phyloP scores from a whole-genome alignment of 2,329 filamentous ascomycete genomes.

The Neofusicoccum sp. region DNA sequence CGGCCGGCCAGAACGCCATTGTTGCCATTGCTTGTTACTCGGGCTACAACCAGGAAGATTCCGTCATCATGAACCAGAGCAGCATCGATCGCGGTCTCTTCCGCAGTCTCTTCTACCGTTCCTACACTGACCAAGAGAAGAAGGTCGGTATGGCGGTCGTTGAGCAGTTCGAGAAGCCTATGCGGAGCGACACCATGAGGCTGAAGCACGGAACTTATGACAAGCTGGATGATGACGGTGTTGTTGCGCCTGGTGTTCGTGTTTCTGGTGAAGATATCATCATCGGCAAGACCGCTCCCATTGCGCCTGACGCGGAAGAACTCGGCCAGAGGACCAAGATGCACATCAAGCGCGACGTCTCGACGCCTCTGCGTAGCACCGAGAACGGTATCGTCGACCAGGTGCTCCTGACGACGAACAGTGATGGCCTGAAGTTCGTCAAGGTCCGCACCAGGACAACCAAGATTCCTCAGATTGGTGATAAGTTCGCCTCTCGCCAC shows the following conservation, averaged over 20 bases:
- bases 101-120: slow-evolving; percentile 95
- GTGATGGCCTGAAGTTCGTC: slow-evolving; percentile 90
- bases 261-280: slow-evolving; percentile 98
- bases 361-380: slow-evolving; percentile 88
- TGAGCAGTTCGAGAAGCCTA: slow-evolving; percentile 94
- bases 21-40: slow-evolving; percentile 97
- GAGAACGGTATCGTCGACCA: slow-evolving; percentile 96
- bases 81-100: slow-evolving; percentile 97
- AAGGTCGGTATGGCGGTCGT: slow-evolving; percentile 89
- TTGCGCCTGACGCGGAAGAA: slow-evolving; percentile 89
- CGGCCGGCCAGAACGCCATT: slow-evolving; percentile 96
- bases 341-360: slow-evolving; percentile 93
- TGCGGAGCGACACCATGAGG: slow-evolving; percentile 79
- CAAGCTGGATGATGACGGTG: slow-evolving; percentile 94
- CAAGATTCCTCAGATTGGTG: slow-evolving; percentile 96
- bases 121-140: slow-evolving; percentile 97
- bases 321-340: slow-evolving; percentile 85
- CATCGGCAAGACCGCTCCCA: slow-evolving; percentile 96
- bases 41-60: slow-evolving; percentile 99
- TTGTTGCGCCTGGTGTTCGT: slow-evolving; percentile 88
- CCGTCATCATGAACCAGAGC: slow-evolving; percentile 99
- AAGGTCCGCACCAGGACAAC: slow-evolving; percentile 97
- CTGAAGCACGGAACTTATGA: slow-evolving; percentile 96
- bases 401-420: slow-evolving; percentile 90
- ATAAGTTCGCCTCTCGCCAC: slow-evolving; percentile 99